Evolutionary conservation across 805 yeast species (phyloP).

Genomic region (Schwanniomyces vanrijiae): DNA sequence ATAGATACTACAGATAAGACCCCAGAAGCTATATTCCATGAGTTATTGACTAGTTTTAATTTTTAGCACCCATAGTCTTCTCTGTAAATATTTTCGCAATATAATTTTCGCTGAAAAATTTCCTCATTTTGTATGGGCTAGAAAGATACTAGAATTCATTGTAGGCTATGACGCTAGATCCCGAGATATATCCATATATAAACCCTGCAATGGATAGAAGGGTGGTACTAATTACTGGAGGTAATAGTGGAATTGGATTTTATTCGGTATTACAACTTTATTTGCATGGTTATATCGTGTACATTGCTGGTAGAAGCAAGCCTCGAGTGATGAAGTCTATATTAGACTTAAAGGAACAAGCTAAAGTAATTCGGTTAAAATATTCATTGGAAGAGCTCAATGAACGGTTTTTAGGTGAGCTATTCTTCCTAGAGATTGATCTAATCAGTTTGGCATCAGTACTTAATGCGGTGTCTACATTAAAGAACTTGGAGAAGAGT

Average conservation of each 20-base stretch:
- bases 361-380: slow-evolving; percentile 27
- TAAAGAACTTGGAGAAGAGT: slow-evolving; percentile 45
- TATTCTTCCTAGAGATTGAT: slow-evolving; percentile 39
- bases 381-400: slow-evolving; percentile 19
- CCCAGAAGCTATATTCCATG: slow-evolving; percentile 25
- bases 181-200: slow-evolving; percentile 58
- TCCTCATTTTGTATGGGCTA: neutral
- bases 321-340: slow-evolving; percentile 58
- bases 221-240: slow-evolving; percentile 78
- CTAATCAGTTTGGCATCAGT: slow-evolving; percentile 34
- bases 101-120: neutral
- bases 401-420: slow-evolving; percentile 33
- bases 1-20: slow-evolving; percentile 34
- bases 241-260: slow-evolving; percentile 80
- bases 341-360: slow-evolving; percentile 54
- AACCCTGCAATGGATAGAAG: slow-evolving; percentile 55
- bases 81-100: neutral
- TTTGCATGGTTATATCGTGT: slow-evolving; percentile 74
- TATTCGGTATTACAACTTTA: slow-evolving; percentile 73
- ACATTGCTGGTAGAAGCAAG: slow-evolving; percentile 69
- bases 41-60: slow-evolving; percentile 10
- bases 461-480: slow-evolving; percentile 43
- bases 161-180: slow-evolving; percentile 27
- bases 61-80: neutral
- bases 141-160: neutral